Conservation (phyloP, 2,329 filamentous ascomycete genomes). For the Ophiostoma sp. region DNA sequence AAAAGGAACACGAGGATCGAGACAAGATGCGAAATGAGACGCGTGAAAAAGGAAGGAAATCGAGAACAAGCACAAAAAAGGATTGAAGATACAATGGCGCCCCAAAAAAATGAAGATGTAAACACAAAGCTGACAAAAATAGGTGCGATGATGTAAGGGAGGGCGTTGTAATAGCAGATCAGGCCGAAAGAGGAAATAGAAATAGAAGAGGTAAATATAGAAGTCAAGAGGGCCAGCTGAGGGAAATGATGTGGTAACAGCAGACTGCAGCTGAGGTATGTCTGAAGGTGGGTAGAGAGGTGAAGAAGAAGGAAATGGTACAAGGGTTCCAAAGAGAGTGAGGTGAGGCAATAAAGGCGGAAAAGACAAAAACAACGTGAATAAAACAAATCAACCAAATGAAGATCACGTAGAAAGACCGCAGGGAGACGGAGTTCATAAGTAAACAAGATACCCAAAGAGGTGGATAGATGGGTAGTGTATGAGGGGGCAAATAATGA, state of each 20-base stretch:
- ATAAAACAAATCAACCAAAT: conserved; percentile 13
- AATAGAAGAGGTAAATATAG: conserved; percentile 2
- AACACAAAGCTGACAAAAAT: background rate
- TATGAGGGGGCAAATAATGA: background rate
- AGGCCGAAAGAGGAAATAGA: conserved; percentile 26
- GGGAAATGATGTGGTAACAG: background rate
- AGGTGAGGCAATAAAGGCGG: background rate
- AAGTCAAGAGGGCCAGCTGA: background rate
- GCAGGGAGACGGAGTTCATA: background rate
- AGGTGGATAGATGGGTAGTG: background rate
- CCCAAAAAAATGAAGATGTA: background rate
- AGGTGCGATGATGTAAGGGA: conserved; percentile 3
- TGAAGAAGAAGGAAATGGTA: background rate
- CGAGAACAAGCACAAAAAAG: background rate
- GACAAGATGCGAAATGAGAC: background rate
- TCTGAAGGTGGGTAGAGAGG: background rate
- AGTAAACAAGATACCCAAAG: background rate
- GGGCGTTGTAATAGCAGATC: background rate
- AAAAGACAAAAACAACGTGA: background rate
- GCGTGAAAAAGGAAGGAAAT: conserved; percentile 7
- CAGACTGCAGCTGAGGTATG: background rate
- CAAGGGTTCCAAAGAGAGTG: background rate
- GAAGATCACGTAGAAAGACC: conserved; percentile 2
- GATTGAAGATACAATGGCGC: background rate
- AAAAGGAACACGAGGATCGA: background rate